Percentiles rank a stretch among this genome's conserved stretches.
phyloP scores from a whole-genome alignment of 176 grass and related monocot species.

The Guadua angustifolia region DNA sequence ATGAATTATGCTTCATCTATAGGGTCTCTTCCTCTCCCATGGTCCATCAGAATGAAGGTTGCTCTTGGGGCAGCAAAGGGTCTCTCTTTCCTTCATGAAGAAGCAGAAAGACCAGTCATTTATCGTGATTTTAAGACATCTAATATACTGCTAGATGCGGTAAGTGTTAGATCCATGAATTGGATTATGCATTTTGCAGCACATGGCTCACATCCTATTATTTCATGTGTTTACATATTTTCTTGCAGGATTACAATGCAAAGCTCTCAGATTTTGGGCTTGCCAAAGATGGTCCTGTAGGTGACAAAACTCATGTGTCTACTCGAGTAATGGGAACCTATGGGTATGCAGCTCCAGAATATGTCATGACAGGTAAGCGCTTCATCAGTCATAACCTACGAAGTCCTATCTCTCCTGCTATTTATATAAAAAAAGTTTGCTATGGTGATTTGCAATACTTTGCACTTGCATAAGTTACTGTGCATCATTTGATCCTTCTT shows the following conservation, averaged over 20 bases:
- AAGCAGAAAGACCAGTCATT: conserved; percentile 87
- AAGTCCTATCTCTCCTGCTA: not conserved
- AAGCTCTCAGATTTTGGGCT: conserved; percentile 89
- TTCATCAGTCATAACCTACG: not conserved
- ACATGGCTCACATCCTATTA: conserved; percentile 12
- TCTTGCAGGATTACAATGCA: conserved; percentile 77
- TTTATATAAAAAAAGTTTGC: not conserved
- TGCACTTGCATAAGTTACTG: conserved; percentile 21
- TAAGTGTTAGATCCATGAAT: conserved; percentile 35
- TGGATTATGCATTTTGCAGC: not conserved
- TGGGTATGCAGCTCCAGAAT: conserved; percentile 87
- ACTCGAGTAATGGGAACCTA: conserved; percentile 89
- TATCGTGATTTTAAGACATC: conserved; percentile 93
- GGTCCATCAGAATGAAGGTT: conserved; percentile 80
- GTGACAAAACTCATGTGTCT: conserved; percentile 88
- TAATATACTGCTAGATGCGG: conserved; percentile 72
- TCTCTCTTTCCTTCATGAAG: conserved; percentile 80
- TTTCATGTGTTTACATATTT: conserved; percentile 42
- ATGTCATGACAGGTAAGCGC: conserved; percentile 79
- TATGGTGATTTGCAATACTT: conserved; percentile 6
- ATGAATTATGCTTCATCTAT: conserved; percentile 26
- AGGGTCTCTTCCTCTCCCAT: conserved; percentile 81
- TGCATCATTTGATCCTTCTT: conserved; percentile 31
- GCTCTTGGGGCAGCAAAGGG: conserved; percentile 80
- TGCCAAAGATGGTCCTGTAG: conserved; percentile 84